Conservation (phyloP, 495 filamentous ascomycete genomes). For the Halenospora varia region DNA sequence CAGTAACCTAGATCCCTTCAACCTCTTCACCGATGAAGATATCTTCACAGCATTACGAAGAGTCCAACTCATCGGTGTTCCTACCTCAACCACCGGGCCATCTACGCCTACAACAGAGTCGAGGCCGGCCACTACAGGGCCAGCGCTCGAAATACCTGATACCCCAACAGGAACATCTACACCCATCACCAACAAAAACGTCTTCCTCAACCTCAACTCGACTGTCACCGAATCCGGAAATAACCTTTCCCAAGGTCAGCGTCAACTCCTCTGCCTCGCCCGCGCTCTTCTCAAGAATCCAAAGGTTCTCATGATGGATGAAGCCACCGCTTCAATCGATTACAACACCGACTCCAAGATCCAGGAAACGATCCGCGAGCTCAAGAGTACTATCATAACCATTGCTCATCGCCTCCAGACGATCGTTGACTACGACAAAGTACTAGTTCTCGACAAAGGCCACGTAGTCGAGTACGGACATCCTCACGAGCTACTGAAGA, state of each 20-base stretch:
- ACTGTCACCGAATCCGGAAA: slow-evolving; percentile 87
- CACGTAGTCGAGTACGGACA: slow-evolving; percentile 83
- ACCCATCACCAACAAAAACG: slow-evolving; percentile 73
- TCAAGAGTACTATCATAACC: slow-evolving; percentile 91
- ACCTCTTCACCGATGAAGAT: slow-evolving; percentile 83
- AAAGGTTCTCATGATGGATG: slow-evolving; percentile 95
- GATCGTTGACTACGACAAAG: slow-evolving; percentile 97
- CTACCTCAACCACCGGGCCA: slow-evolving; percentile 16
- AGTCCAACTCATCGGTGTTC: slow-evolving; percentile 79
- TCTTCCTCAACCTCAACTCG: slow-evolving; percentile 84
- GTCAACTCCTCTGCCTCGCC: slow-evolving; percentile 92
- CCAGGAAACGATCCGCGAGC: slow-evolving; percentile 87
- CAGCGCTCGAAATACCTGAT: slow-evolving; percentile 18
- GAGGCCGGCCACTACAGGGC: slow-evolving; percentile 8
- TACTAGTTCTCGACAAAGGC: slow-evolving; percentile 93
- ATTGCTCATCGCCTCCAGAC: slow-evolving; percentile 98
- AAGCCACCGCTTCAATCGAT: slow-evolving; percentile 97
- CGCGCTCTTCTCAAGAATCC: slow-evolving; percentile 90
- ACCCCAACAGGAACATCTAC: slow-evolving; percentile 29
- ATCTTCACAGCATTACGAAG: slow-evolving; percentile 83
- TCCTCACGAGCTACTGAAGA: slow-evolving; percentile 59
- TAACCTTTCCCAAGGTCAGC: slow-evolving; percentile 95
- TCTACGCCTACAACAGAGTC: slow-evolving; percentile 27
- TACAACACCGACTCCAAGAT: slow-evolving; percentile 95
- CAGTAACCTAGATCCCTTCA: slow-evolving; percentile 93